phyloP scores from a whole-genome alignment of 768 basidiomycete species.

The Mycena crocata region DNA sequence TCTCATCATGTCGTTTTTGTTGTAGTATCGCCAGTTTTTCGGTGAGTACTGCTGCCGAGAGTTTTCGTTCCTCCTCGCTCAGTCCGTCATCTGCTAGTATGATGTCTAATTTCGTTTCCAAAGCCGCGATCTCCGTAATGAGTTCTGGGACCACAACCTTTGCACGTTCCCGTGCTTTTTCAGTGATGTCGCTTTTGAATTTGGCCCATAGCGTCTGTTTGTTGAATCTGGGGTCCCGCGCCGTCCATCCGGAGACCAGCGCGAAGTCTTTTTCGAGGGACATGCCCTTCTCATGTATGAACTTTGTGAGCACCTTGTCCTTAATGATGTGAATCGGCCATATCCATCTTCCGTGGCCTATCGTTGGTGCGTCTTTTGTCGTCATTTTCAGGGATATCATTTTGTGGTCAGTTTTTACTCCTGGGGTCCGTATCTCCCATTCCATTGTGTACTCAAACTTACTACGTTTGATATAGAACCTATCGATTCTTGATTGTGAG shows the following conservation, averaged over 20 bases:
- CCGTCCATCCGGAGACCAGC: background rate
- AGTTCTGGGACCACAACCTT: slow-evolving; percentile 9
- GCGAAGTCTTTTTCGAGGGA: background rate
- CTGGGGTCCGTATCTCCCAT: slow-evolving; percentile 16
- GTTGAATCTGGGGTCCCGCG: slow-evolving; percentile 11
- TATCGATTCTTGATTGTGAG: slow-evolving; percentile 2
- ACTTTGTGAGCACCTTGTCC: slow-evolving; percentile 5
- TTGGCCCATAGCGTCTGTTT: slow-evolving; percentile 22
- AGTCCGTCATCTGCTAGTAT: background rate
- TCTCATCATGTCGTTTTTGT: background rate
- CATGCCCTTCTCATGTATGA: slow-evolving; percentile 7
- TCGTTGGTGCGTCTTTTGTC: too few species aligned
- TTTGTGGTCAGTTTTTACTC: too few species aligned
- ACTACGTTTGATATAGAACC: slow-evolving; percentile 5
- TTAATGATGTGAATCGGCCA: slow-evolving; percentile 15
- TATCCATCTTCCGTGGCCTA: too few species aligned
- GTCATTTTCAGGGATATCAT: too few species aligned
- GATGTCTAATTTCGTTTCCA: slow-evolving; percentile 8
- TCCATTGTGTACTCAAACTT: slow-evolving; percentile 11
- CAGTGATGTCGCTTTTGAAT: slow-evolving; percentile 11
- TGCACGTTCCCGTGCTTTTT: slow-evolving; percentile 1
- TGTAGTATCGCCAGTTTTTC: background rate
- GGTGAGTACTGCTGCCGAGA: background rate
- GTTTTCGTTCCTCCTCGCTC: background rate
- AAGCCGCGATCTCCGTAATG: background rate